Percentiles rank a stretch among this genome's conserved stretches.
These are phyloP conservation scores for Takakia lepidozioides DNA, from an alignment of 225 moss, liverwort and hornwort genomes.

Conservation along the genomic window DNA sequence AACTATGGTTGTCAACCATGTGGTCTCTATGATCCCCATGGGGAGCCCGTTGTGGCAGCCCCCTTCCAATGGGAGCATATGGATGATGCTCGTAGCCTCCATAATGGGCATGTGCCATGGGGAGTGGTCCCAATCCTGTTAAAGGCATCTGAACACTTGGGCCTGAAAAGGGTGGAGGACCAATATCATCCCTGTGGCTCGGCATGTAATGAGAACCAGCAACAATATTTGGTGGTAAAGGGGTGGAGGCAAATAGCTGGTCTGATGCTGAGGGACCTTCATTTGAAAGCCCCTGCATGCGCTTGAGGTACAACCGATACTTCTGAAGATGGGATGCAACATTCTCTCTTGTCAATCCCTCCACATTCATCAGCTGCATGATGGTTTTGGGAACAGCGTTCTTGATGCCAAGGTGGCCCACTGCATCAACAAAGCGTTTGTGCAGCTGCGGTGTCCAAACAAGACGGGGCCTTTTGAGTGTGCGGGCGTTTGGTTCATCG, in stretches of 20 bases:
- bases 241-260: slow-evolving; percentile 80
- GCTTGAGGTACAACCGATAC: slow-evolving; percentile 83
- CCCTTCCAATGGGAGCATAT: slow-evolving; percentile 49
- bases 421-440: slow-evolving; percentile 88
- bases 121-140: slow-evolving; percentile 35
- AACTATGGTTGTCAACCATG: slow-evolving; percentile 26
- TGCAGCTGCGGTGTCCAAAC: slow-evolving; percentile 94
- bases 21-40: slow-evolving; percentile 71
- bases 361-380: slow-evolving; percentile 99
- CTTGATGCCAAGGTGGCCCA: slow-evolving; percentile 84
- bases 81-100: slow-evolving; percentile 70
- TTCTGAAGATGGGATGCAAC: slow-evolving; percentile 94
- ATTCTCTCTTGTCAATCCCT: slow-evolving; percentile 87
- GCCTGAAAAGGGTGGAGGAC: slow-evolving; percentile 45
- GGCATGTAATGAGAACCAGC: slow-evolving; percentile 64
- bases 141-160: slow-evolving; percentile 48
- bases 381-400: slow-evolving; percentile 93
- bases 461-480: slow-evolving; percentile 75
- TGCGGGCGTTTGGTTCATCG: slow-evolving; percentile 71
- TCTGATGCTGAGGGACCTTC: slow-evolving; percentile 84
- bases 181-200: slow-evolving; percentile 64
- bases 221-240: slow-evolving; percentile 80
- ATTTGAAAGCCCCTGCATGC: slow-evolving; percentile 75
- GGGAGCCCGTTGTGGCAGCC: slow-evolving; percentile 47
- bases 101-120: slow-evolving; percentile 43